Evolutionary conservation across 139 green algal species (phyloP).

Genomic region (Auxenochlorella protothecoides): DNA sequence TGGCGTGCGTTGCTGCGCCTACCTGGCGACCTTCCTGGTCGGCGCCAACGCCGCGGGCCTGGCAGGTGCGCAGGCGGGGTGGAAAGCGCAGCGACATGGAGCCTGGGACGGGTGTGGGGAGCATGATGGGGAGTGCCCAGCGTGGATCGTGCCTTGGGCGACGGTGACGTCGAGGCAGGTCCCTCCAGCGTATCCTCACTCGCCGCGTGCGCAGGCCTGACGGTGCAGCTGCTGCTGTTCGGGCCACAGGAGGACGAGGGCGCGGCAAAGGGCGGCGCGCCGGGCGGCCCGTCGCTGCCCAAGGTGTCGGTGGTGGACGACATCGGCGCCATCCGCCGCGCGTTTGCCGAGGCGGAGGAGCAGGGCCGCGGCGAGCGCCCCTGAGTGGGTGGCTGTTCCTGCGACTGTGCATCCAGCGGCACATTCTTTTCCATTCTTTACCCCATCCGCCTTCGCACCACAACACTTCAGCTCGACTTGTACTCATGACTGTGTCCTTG

Average conservation of each 20-base stretch:
- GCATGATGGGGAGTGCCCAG: too few species aligned
- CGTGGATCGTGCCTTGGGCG: too few species aligned
- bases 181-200: background rate
- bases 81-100: too few species aligned
- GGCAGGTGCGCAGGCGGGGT: slow-evolving; percentile 6
- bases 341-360: slow-evolving; percentile 25
- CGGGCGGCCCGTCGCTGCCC: background rate
- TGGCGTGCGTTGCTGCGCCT: slow-evolving; percentile 26
- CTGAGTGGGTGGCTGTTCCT: too few species aligned
- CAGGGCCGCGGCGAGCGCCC: background rate
- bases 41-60: slow-evolving; percentile 41
- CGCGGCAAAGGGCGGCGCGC: background rate
- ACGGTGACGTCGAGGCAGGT: too few species aligned
- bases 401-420: background rate
- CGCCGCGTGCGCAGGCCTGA: slow-evolving; percentile 1
- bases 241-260: background rate
- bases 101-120: too few species aligned
- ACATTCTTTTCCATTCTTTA: background rate
- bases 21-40: slow-evolving; percentile 50
- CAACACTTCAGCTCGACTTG: background rate
- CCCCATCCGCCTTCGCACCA: background rate
- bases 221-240: slow-evolving; percentile 17
- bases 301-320: slow-evolving; percentile 18
- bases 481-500: too few species aligned
- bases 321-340: slow-evolving; percentile 12